Evolutionary conservation across 352 stramenopile genomes (phyloP).

Genomic region (Pseudoperonospora humuli): DNA sequence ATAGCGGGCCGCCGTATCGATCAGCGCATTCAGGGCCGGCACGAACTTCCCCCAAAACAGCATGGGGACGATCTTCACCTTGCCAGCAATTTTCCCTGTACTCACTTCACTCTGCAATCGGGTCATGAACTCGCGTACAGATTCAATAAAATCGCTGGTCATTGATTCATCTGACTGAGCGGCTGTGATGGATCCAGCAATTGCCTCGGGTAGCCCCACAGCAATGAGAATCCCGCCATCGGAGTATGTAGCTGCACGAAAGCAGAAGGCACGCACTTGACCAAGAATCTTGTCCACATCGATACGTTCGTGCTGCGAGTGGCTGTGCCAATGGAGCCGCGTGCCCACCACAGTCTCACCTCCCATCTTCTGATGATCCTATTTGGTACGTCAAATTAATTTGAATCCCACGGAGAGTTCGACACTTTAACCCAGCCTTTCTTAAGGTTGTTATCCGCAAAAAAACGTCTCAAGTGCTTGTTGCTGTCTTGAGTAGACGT

Average conservation of each 20-base stretch:
- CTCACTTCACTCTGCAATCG: conserved; percentile 23
- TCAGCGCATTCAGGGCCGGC: conserved; percentile 91
- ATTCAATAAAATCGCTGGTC: conserved; percentile 28
- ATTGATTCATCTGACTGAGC: conserved; percentile 2
- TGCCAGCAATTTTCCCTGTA: conserved; percentile 6
- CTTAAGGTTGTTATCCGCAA: too few relatives aligned
- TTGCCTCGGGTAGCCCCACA: conserved; percentile 25
- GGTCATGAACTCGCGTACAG: conserved; percentile 33
- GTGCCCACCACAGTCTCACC: conserved; percentile 43
- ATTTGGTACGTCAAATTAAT: too few relatives aligned
- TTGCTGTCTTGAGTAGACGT: too few relatives aligned
- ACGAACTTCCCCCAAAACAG: conserved; percentile 93
- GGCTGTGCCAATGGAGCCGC: conserved; percentile 65
- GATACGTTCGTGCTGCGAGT: conserved; percentile 35
- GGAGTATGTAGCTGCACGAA: conserved; percentile 39
- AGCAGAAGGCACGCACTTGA: conserved; percentile 46
- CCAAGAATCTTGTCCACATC: conserved; percentile 34
- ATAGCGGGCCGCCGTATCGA: conserved; percentile 54
- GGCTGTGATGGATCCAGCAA: conserved; percentile 5
- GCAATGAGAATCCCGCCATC: conserved; percentile 48
- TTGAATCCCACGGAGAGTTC: too few relatives aligned
- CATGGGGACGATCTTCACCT: conserved; percentile 83
- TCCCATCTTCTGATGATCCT: conserved; percentile 3
- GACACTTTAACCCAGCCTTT: too few relatives aligned
- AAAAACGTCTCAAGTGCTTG: too few relatives aligned